A percentile compares a stretch with the other conserved stretches of the same genome.
Evolutionary conservation across 2,329 filamentous ascomycete species (phyloP).

Genomic region (Plectosphaerella sp.): DNA sequence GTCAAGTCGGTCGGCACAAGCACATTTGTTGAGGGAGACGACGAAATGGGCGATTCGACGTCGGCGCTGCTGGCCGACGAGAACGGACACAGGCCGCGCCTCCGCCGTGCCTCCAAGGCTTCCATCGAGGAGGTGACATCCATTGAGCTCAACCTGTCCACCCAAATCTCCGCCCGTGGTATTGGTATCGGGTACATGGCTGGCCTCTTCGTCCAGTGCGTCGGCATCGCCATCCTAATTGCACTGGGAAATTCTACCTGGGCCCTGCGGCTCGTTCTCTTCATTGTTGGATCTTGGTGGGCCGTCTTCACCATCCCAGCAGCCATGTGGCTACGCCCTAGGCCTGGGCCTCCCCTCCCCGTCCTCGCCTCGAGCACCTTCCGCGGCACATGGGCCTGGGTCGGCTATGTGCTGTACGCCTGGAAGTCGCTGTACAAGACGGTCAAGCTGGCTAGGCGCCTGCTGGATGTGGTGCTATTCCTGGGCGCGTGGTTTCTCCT

Average conservation of each 20-base stretch:
- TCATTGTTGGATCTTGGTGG: constrained; percentile 90
- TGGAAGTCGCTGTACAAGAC: constrained; percentile 87
- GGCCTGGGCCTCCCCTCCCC: constrained; percentile 79
- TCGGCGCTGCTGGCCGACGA: constrained; percentile 39
- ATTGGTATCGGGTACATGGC: constrained; percentile 93
- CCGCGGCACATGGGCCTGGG: constrained; percentile 43
- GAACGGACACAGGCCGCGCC: constrained; percentile 8
- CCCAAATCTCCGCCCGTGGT: constrained; percentile 84
- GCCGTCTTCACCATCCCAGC: constrained; percentile 84
- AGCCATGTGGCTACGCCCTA: constrained; percentile 79
- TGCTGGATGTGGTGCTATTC: constrained; percentile 73
- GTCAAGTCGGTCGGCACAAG: constrained; percentile 18
- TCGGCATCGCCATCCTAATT: constrained; percentile 74
- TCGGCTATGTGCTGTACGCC: constrained; percentile 73
- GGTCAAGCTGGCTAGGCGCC: constrained; percentile 64
- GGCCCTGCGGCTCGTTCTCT: constrained; percentile 80
- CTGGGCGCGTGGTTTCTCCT: constrained; percentile 91
- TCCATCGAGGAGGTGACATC: constrained; percentile 50
- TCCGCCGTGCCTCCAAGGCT: constrained; percentile 28
- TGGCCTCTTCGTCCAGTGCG: constrained; percentile 76
- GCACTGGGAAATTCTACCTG: constrained; percentile 72
- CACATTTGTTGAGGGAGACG: constrained; percentile 24
- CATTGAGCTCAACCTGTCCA: constrained; percentile 74
- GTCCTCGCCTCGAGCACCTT: constrained; percentile 24
- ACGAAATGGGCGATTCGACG: constrained; percentile 34